Evolutionary conservation across 306 rosid genomes (phyloP).

Genomic region (Rubus parviflorus): DNA sequence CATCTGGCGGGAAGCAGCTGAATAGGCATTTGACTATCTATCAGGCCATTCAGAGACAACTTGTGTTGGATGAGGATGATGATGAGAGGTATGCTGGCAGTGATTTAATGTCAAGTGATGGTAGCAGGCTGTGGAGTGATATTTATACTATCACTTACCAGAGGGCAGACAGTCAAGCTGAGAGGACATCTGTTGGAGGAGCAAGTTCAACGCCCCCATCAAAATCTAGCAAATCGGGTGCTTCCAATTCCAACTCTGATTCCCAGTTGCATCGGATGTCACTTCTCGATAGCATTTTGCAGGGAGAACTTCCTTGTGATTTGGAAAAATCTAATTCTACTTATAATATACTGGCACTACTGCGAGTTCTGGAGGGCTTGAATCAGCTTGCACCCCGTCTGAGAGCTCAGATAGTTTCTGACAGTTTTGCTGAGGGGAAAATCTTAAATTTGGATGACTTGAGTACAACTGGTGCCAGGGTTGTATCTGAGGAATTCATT

Average conservation of each 20-base stretch:
- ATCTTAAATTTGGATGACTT: constrained; percentile 60
- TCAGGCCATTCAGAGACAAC: constrained; percentile 96
- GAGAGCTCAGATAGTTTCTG: constrained; percentile 67
- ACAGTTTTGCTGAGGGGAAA: constrained; percentile 73
- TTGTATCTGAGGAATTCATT: constrained; percentile 71
- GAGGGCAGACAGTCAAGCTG: constrained; percentile 75
- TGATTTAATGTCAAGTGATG: constrained; percentile 76
- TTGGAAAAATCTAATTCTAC: constrained; percentile 89
- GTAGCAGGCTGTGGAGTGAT: constrained; percentile 97
- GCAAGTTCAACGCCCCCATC: constrained; percentile 52
- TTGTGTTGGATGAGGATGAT: constrained; percentile 91
- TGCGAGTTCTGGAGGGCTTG: constrained; percentile 94
- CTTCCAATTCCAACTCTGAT: constrained; percentile 58
- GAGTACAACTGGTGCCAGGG: constrained; percentile 55
- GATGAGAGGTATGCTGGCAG: constrained; percentile 85
- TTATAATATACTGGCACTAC: constrained; percentile 72
- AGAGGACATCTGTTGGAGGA: constrained; percentile 65
- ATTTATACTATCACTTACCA: constrained; percentile 85
- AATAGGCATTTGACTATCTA: constrained; percentile 89
- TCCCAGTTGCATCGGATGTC: constrained; percentile 61
- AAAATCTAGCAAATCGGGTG: constrained; percentile 61
- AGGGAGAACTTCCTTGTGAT: constrained; percentile 95
- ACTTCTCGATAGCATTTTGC: constrained; percentile 88
- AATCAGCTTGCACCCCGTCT: constrained; percentile 92
- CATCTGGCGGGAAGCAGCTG: constrained; percentile 92